Base-by-base conservation (phyloP, 2,329 filamentous ascomycete genomes). In the Colletotrichum abscissum region DNA sequence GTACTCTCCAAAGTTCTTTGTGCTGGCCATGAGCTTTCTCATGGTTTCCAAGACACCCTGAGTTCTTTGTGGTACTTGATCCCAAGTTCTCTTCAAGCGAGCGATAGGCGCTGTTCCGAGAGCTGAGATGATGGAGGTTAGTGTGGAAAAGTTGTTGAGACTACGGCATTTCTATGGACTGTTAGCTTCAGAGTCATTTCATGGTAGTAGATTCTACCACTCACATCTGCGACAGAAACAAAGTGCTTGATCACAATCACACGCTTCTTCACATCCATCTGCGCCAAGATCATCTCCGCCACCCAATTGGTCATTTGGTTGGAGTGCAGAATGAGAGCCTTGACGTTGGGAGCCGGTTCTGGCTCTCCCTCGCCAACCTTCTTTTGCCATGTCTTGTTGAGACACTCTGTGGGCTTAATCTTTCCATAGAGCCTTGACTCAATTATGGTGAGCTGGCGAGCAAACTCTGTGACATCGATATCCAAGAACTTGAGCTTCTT, bases 221-320 rank as follows among this genome's bases (percentile, higher is more conserved):
- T 86, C 88, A 97, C 95, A 86, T 99, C 97, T 75, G 97, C 97
- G 74, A 99, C 95, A 49, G 94, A 91, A 73, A 99, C 95, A 84
- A 98, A 99, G 82, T 98, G 97, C 83, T 98, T 98, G 83, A 99
- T 98, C 57, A 99, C 97, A 42, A 97, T 94, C 30, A 98, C 96
- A 78, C 97, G 91, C 83, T 97, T 97, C 87, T 97, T 98, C 75
- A 98, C 94, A 81, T 99, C 97, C 78, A 92, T 90, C 83, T 99
- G 97, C 0, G 93, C 95, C 75, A 99, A 84, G 77, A 99, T 98
- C 97, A 99, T 98, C 83, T 98, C 96, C 35, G 97, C 97, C 63
- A 98, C 97, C 97, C 97, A 99, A 81, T 98, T 99, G 6, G 97
- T 99, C 87, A 99, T 92, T 82, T 98, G 96, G 80, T 99, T 99